Evolutionary conservation across 441 rosid species (phyloP).

Genomic region (Gossypium trilobum): DNA sequence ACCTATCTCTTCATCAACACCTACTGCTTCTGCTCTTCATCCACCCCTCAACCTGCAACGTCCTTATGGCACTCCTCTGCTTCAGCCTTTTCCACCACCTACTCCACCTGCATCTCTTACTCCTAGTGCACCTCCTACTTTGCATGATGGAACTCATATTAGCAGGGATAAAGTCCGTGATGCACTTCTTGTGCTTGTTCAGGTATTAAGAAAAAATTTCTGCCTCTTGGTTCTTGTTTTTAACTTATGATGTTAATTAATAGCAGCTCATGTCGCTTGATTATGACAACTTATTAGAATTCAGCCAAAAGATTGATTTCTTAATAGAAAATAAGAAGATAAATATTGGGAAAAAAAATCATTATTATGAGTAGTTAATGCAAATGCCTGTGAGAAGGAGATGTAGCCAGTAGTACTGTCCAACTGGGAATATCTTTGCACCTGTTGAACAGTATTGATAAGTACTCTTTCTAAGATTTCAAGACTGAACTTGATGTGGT

Average conservation of each 20-base stretch:
- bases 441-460: background rate
- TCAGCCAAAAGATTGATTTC: background rate
- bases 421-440: background rate
- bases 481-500: background rate
- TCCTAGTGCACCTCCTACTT: conserved; percentile 26
- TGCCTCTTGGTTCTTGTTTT: background rate
- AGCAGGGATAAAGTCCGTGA: conserved; percentile 49
- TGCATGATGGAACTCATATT: conserved; percentile 27
- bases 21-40: conserved; percentile 34
- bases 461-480: background rate
- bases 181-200: conserved; percentile 54
- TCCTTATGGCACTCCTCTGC: conserved; percentile 55
- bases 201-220: conserved; percentile 27
- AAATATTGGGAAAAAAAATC: background rate
- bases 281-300: background rate
- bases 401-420: background rate
- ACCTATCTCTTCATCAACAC: conserved; percentile 34
- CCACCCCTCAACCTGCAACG: conserved; percentile 49
- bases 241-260: background rate
- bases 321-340: background rate
- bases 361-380: background rate
- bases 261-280: background rate
- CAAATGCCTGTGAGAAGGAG: background rate
- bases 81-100: conserved; percentile 72
- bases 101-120: conserved; percentile 56